Evolutionary conservation across 2,329 filamentous ascomycete species (phyloP).

Genomic region (Ceratocystiopsis minuta): DNA sequence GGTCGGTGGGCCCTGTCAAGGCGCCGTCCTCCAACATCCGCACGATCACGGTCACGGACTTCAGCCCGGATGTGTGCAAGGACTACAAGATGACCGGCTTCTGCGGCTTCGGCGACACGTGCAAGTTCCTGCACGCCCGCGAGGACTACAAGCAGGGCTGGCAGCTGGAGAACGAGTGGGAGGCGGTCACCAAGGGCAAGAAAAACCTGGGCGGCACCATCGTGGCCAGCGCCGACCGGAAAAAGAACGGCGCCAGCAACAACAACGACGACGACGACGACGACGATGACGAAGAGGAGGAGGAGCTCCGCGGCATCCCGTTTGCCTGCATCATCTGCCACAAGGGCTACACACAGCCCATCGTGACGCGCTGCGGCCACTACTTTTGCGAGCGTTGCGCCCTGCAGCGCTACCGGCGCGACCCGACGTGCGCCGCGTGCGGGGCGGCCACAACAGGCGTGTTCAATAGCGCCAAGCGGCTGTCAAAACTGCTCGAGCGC

Average conservation of each 20-base stretch:
- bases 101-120: constrained; percentile 51
- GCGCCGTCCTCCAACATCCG: constrained; percentile 66
- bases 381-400: constrained; percentile 93
- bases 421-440: constrained; percentile 74
- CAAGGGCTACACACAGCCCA: constrained; percentile 56
- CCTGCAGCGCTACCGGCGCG: constrained; percentile 67
- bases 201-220: constrained; percentile 42
- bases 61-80: constrained; percentile 84
- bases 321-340: constrained; percentile 83
- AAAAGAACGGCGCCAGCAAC: constrained; percentile 11
- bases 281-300: constrained; percentile 42
- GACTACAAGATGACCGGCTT: constrained; percentile 44
- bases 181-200: constrained; percentile 58
- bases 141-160: constrained; percentile 80
- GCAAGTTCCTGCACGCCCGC: constrained; percentile 62
- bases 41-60: constrained; percentile 80
- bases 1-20: constrained; percentile 70
- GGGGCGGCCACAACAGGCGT: constrained; percentile 67
- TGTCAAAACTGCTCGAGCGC: constrained; percentile 63
- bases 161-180: constrained; percentile 92
- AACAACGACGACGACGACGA: constrained; percentile 17
- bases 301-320: constrained; percentile 64
- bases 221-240: constrained; percentile 39
- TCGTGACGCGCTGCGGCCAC: constrained; percentile 81
- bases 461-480: constrained; percentile 71